Evolutionary conservation across 2,329 filamentous ascomycete species (phyloP).

Genomic region (Penicillium oxalicum): DNA sequence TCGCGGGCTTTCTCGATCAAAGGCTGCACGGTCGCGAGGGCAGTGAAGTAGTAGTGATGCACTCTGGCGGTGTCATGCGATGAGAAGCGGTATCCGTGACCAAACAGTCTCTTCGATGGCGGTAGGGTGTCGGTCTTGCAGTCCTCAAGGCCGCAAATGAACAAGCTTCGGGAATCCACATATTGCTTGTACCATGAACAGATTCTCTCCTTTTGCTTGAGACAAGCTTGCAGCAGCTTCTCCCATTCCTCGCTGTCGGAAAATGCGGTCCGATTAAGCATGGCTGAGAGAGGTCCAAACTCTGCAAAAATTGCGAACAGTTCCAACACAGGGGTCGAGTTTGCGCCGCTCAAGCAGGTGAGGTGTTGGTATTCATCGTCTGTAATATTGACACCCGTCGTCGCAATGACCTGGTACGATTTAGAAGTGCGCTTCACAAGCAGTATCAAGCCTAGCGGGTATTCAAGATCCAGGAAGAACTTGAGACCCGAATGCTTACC

Average conservation of each 20-base stretch:
- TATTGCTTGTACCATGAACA: constrained; percentile 3
- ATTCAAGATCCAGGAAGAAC: no score
- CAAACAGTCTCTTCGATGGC: background rate
- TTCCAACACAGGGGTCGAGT: constrained; percentile 1
- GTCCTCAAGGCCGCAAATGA: background rate
- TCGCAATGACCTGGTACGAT: background rate
- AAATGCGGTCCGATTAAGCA: background rate
- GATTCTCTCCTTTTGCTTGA: background rate
- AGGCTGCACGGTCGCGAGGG: constrained; percentile 1
- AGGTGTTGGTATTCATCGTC: constrained; percentile 5
- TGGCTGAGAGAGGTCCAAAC: background rate
- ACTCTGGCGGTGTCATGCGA: constrained; percentile 4
- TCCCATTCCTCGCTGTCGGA: background rate
- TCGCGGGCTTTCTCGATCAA: constrained; percentile 1
- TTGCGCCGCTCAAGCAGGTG: background rate
- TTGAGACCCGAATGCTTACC: background rate
- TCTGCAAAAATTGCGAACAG: constrained; percentile 3
- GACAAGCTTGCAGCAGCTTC: background rate
- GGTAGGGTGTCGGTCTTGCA: background rate
- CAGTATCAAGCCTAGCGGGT: background rate
- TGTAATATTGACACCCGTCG: background rate
- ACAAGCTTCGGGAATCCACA: background rate
- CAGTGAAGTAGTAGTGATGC: constrained; percentile 3
- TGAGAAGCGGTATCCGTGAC: background rate
- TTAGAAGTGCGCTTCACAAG: background rate